A percentile compares a stretch with the other conserved stretches of the same genome.
Evolutionary conservation across 139 green algal genomes (phyloP).

Genomic region (Picochlorum sp.): DNA sequence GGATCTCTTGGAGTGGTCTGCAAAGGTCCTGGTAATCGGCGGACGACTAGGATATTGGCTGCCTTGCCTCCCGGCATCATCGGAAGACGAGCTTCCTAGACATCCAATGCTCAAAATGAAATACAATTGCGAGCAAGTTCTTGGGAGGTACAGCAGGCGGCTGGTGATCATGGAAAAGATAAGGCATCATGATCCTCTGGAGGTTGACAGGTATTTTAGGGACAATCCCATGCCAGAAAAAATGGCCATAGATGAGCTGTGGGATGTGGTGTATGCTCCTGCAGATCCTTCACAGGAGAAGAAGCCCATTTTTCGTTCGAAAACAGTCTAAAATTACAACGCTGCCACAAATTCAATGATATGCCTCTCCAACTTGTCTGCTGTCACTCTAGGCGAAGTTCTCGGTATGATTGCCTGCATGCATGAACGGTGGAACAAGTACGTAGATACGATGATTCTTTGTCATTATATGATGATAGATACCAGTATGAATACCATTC

Average conservation of each 20-base stretch:
- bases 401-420: neutral
- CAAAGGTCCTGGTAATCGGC: constrained; percentile 52
- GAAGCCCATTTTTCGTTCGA: neutral
- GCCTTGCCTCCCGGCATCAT: constrained; percentile 48
- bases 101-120: constrained; percentile 53
- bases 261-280: constrained; percentile 4
- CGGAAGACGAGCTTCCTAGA: constrained; percentile 47
- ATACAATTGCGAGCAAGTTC: constrained; percentile 69
- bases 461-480: neutral
- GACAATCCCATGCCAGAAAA: constrained; percentile 2
- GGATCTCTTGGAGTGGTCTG: constrained; percentile 80
- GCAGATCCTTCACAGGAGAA: neutral
- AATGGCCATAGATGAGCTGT: constrained; percentile 1
- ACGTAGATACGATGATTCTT: neutral
- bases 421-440: neutral
- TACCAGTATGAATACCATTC: constrained; percentile 9
- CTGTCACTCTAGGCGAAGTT: constrained; percentile 23
- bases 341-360: constrained; percentile 12
- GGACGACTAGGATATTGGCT: constrained; percentile 69
- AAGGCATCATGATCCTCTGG: constrained; percentile 16
- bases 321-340: constrained; percentile 2
- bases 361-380: constrained; percentile 30
- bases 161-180: constrained; percentile 82
- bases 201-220: constrained; percentile 1
- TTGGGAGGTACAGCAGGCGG: constrained; percentile 74